These are phyloP conservation scores for Tricholoma hemisulphureum DNA, from an alignment of 768 basidiomycete genomes.

Conservation along the genomic window DNA sequence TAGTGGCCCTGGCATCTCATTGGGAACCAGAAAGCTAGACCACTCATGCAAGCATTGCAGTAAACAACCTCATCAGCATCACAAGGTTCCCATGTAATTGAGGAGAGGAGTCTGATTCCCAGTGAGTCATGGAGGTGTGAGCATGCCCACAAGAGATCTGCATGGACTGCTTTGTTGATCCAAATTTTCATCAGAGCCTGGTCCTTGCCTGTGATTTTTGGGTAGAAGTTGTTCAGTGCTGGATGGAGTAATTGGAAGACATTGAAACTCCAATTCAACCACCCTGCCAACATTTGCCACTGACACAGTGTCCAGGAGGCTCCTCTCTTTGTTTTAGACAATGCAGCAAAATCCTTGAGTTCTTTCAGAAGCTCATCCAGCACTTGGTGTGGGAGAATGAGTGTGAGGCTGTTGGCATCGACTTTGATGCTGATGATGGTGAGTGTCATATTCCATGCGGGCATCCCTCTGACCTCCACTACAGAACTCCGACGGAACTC, in stretches of 20 bases:
- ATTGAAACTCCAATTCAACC: not conserved
- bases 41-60: conserved; percentile 22
- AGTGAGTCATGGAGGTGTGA: conserved; percentile 14
- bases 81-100: conserved; percentile 12
- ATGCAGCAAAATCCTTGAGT: conserved; percentile 5
- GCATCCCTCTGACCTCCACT: no score
- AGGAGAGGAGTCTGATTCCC: conserved; percentile 22
- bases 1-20: conserved; percentile 6
- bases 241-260: conserved; percentile 14
- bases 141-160: conserved; percentile 30
- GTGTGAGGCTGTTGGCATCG: conserved; percentile 30
- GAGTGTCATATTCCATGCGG: no score
- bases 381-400: conserved; percentile 16
- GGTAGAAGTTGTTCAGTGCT: conserved; percentile 25
- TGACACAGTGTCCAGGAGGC: conserved; percentile 20
- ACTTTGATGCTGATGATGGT: conserved; percentile 38
- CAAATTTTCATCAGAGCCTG: conserved; percentile 18
- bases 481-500: no score
- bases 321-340: not conserved
- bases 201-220: conserved; percentile 24
- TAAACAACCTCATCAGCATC: conserved; percentile 15
- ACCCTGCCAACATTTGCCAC: conserved; percentile 1
- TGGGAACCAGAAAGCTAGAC: conserved; percentile 25
- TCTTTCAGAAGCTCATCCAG: conserved; percentile 13
- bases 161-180: conserved; percentile 21